Conservation (phyloP, 2,329 filamentous ascomycete species). For the Sphaerulina vaccinii region DNA sequence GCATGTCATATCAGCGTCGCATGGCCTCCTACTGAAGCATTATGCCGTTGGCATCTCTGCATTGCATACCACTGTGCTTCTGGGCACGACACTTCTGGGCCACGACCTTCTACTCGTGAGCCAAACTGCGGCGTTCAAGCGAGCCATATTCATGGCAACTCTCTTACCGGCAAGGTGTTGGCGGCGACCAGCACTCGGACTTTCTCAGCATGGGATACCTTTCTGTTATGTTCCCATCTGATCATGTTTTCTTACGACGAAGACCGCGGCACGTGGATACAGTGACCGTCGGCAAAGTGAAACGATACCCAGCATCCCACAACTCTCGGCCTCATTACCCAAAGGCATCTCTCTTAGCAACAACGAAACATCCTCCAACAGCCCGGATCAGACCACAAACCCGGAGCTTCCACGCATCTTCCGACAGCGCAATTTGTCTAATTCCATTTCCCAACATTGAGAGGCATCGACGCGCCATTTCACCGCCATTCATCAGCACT, state of each 20-base stretch:
- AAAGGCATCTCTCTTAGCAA: constrained; percentile 17
- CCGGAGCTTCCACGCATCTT: constrained; percentile 19
- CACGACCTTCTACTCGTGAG: constrained; percentile 7
- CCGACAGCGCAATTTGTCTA: constrained; percentile 21
- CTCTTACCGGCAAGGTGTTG: constrained; percentile 25
- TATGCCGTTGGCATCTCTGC: constrained; percentile 18
- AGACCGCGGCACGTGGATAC: constrained; percentile 14
- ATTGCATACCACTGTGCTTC: constrained; percentile 23
- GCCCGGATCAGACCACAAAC: constrained; percentile 19
- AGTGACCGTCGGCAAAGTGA: constrained; percentile 19
- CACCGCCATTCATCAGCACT: constrained; percentile 23
- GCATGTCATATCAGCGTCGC: constrained; percentile 35
- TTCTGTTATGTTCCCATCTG: constrained; percentile 22
- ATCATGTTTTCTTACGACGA: constrained; percentile 27
- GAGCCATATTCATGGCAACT: constrained; percentile 19
- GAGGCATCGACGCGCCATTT: constrained; percentile 26
- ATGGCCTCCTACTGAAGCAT: constrained; percentile 39
- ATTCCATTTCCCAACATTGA: constrained; percentile 16
- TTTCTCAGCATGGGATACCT: constrained; percentile 14
- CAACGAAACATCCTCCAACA: constrained; percentile 16
- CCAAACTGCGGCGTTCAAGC: constrained; percentile 31
- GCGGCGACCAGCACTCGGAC: constrained; percentile 19
- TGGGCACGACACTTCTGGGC: constrained; percentile 12
- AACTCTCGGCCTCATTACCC: constrained; percentile 11
- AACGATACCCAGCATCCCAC: constrained; percentile 26